phyloP scores from a whole-genome alignment of 768 basidiomycete genomes.

The Strobilomyces dryophilus region DNA sequence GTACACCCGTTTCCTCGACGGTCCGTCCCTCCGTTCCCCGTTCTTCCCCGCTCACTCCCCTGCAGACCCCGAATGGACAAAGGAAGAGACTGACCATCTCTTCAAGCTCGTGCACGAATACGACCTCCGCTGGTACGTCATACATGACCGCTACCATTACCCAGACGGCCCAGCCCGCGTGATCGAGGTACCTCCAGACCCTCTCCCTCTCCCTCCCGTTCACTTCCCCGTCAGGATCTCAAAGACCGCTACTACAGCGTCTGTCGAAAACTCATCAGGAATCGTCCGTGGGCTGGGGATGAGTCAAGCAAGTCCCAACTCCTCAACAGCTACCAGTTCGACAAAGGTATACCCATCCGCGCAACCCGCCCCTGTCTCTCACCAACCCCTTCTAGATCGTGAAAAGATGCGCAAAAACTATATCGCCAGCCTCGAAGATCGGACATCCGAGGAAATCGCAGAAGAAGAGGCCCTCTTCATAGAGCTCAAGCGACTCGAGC shows the following conservation, averaged over 20 bases:
- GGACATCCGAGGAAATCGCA: conserved; percentile 84
- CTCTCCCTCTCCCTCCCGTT: not conserved
- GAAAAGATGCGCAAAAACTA: conserved; percentile 89
- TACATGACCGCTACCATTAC: conserved; percentile 86
- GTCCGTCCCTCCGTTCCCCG: conserved; percentile 34
- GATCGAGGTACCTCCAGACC: conserved; percentile 56
- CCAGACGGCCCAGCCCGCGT: conserved; percentile 47
- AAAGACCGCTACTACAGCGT: conserved; percentile 94
- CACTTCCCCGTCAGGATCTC: conserved; percentile 50
- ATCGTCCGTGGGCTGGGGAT: conserved; percentile 81
- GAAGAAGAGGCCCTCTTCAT: conserved; percentile 95
- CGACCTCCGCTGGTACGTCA: conserved; percentile 85
- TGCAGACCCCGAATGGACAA: conserved; percentile 80
- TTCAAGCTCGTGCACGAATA: conserved; percentile 77
- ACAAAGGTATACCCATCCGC: conserved; percentile 58
- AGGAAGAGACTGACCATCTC: conserved; percentile 91
- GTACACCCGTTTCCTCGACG: conserved; percentile 75
- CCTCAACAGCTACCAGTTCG: conserved; percentile 74
- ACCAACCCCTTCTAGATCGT: conserved; percentile 50
- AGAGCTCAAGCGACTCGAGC: conserved; percentile 92
- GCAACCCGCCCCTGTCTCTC: not conserved
- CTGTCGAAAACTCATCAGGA: conserved; percentile 82
- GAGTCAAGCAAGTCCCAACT: conserved; percentile 64
- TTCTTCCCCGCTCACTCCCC: not conserved
- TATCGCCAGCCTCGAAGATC: conserved; percentile 77